A percentile compares a stretch with the other conserved stretches of the same genome.
Evolutionary conservation across 2,329 filamentous ascomycete species (phyloP).

Genomic region (Pseudogymnoascus destructans): DNA sequence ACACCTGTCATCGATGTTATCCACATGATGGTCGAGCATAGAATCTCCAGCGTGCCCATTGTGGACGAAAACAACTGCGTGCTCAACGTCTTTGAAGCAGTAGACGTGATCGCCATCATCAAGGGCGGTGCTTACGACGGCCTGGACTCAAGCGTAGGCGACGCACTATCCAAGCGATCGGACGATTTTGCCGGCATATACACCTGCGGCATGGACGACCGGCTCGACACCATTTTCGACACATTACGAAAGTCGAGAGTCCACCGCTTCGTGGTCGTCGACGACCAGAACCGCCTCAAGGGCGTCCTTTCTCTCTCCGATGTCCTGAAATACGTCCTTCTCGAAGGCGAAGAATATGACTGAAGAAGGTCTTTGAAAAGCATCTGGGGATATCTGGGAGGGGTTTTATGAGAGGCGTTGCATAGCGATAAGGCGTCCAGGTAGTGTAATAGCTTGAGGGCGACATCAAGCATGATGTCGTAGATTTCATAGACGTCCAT

Average conservation of each 20-base stretch:
- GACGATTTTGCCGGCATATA: constrained; percentile 95
- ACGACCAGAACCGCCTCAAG: constrained; percentile 73
- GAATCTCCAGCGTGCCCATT: constrained; percentile 90
- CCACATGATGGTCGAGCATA: constrained; percentile 79
- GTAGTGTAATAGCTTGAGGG: constrained; percentile 15
- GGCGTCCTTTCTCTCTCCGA: constrained; percentile 90
- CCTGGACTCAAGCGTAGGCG: constrained; percentile 70
- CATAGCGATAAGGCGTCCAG: constrained; percentile 27
- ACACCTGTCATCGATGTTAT: constrained; percentile 90
- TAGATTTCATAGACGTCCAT: constrained; percentile 21
- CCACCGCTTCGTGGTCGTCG: constrained; percentile 83
- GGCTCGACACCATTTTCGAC: constrained; percentile 90
- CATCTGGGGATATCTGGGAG: constrained; percentile 13
- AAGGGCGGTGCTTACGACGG: constrained; percentile 90
- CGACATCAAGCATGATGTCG: constrained; percentile 15
- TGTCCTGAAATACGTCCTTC: constrained; percentile 86
- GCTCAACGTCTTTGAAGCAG: constrained; percentile 93
- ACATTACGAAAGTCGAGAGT: constrained; percentile 91
- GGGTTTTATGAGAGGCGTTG: constrained; percentile 20
- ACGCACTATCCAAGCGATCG: constrained; percentile 73
- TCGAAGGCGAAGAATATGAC: constrained; percentile 35
- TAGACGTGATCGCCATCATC: constrained; percentile 93
- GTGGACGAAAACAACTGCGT: constrained; percentile 65
- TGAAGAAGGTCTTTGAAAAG: not conserved
- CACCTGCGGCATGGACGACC: constrained; percentile 83